Evolutionary conservation across 805 yeast genomes (phyloP), one percentile per base, ranked within the genome.

Genomic region (Kodamaea laetipori): DNA sequence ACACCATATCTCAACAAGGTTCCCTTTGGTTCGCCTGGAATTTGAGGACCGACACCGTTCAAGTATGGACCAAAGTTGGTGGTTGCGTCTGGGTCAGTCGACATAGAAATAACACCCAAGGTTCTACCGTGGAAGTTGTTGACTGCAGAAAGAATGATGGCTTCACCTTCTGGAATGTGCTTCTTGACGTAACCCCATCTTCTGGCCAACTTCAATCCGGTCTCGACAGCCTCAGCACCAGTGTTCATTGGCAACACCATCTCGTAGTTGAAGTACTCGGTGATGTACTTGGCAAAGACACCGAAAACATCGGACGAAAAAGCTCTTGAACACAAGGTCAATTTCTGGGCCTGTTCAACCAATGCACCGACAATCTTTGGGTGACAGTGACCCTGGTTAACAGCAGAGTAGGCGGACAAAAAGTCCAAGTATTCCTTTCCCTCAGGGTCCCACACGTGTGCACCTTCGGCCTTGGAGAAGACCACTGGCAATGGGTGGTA

Each of bases 171-270:
- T 24, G 90, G 83, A 54, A 92, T 92, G 2, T 85, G 85, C 72
- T 92, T 92, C 64, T 80, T 81, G 57, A 76, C 77, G 73, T 90
- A 92, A 44, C 97, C 98, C 98, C 98, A 92, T 73, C 92, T 84
- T 78, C 98, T 84, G 40, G 97, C 97, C 47, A 92, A 73, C 67
- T 92, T 92, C 62, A 92, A 74, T 21, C 86, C 96, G 31, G 97
- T 88, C 72, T 92, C 98, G 32, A 92, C 98, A 7, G 98, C 98
- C 71, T 92, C 98, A 30, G 97, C 97, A 63, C 98, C 98, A 10
- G 98, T 92, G 74, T 92, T 92, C 97, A 90, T 92, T 53, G 98
- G 98, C 62, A 92, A 73, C 8, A 92, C 92, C 85, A 81, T 83
- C 58, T 92, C 98, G 68, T 88, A 92, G 61, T 82, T 78, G 72